phyloP scores from a whole-genome alignment of 768 basidiomycete genomes.

The Trametes sanguinea region DNA sequence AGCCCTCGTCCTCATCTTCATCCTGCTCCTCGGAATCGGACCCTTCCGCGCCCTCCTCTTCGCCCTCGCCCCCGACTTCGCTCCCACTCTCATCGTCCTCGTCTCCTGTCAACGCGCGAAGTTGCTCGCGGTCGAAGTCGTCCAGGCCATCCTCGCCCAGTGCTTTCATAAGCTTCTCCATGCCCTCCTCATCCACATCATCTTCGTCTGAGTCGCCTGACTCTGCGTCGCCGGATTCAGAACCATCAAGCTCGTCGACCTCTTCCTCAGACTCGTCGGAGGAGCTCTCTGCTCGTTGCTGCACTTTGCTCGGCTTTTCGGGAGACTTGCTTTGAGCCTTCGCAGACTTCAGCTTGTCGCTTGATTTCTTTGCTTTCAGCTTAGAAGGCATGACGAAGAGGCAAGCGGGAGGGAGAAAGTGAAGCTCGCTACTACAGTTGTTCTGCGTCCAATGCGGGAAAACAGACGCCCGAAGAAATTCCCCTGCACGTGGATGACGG shows the following conservation, averaged over 20 bases:
- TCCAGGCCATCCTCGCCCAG: constrained; percentile 67
- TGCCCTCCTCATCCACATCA: constrained; percentile 58
- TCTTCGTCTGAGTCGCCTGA: constrained; percentile 40
- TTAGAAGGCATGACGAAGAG: constrained; percentile 10
- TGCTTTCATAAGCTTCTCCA: constrained; percentile 55
- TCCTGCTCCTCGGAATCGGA: constrained; percentile 38
- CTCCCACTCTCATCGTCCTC: constrained; percentile 30
- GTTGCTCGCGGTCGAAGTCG: constrained; percentile 61
- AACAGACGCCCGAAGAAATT: constrained; percentile 15
- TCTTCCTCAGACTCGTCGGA: constrained; percentile 14
- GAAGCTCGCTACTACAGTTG: not conserved
- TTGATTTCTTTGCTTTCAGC: not conserved
- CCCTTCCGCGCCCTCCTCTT: constrained; percentile 37
- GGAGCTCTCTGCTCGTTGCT: constrained; percentile 9
- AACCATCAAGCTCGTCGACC: not conserved
- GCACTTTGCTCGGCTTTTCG: constrained; percentile 3
- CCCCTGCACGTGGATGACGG: constrained; percentile 5
- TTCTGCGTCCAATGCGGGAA: not conserved
- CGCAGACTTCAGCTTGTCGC: not conserved
- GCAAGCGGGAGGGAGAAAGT: not conserved
- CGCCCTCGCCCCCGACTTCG: constrained; percentile 32
- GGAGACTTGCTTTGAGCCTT: constrained; percentile 3
- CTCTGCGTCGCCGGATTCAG: constrained; percentile 16
- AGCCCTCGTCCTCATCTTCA: constrained; percentile 29
- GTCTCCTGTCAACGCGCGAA: constrained; percentile 44